A percentile compares a stretch with the other conserved stretches of the same genome.
These are phyloP conservation scores for Phragmites australis DNA, from an alignment of 176 grass and related monocot genomes.

Conservation along the genomic window DNA sequence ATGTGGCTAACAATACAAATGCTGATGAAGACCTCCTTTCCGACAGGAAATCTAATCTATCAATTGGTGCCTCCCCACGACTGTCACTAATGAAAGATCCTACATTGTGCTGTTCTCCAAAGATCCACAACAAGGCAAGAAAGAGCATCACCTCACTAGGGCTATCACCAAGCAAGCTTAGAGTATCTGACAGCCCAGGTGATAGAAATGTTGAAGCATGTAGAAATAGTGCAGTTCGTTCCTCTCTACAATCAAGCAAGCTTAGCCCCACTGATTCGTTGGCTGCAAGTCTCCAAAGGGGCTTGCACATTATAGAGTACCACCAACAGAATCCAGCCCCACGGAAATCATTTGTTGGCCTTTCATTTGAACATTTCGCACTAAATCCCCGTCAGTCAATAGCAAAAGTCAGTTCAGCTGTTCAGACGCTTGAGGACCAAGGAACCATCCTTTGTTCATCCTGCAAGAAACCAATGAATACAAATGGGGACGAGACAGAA, in stretches of 20 bases:
- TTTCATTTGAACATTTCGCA: constrained; percentile 96
- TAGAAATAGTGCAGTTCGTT: constrained; percentile 46
- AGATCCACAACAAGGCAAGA: constrained; percentile 59
- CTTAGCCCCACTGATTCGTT: constrained; percentile 75
- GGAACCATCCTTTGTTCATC: constrained; percentile 64
- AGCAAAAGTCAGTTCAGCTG: constrained; percentile 48
- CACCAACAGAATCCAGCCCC: constrained; percentile 57
- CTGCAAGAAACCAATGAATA: constrained; percentile 67
- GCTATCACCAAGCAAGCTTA: constrained; percentile 45
- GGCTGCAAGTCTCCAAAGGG: constrained; percentile 79
- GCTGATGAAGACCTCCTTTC: constrained; percentile 34
- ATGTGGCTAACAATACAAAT: constrained; percentile 22
- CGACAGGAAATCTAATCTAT: constrained; percentile 47
- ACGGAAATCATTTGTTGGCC: constrained; percentile 72
- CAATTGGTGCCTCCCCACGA: constrained; percentile 46
- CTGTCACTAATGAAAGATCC: constrained; percentile 63
- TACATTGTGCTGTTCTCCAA: constrained; percentile 86
- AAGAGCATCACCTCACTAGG: constrained; percentile 61
- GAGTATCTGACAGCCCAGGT: constrained; percentile 35
- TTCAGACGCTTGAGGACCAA: constrained; percentile 31
- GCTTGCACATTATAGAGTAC: constrained; percentile 96
- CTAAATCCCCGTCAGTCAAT: constrained; percentile 54
- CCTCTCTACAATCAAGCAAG: constrained; percentile 85
- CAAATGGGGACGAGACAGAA: constrained; percentile 40
- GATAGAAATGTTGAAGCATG: constrained; percentile 47